Base-by-base conservation (phyloP, 352 stramenopile species). In the Globisporangium irregulare region DNA sequence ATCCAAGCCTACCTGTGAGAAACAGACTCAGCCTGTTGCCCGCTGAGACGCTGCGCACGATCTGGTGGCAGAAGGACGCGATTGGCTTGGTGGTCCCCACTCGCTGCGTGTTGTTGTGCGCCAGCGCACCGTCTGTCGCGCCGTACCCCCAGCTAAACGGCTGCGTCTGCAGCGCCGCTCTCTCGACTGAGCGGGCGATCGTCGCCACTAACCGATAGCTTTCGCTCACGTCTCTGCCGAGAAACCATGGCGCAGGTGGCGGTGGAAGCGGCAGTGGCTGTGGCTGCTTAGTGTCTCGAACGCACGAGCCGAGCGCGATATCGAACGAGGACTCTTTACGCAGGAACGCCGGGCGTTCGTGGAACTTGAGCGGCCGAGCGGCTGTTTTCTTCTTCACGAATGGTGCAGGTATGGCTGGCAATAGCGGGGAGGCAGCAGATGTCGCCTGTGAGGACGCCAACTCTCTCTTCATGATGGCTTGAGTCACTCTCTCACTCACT, bases 11-110 rank as follows among this genome's bases (percentile, higher is more conserved):
- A 86, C 78, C 68, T 27, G 75, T 86, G 25, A 90, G 80, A 63
- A 92, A 90, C 29, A 92, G 61, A 67, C 84, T 92, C 20, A 89
- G 56, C 3, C 78, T 75, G 56, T 88, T 73, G 27, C 84, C 84
- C 6, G 84, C 80, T 0, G 84, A 84, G 8, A 84, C 72, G 22
- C 73, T 72, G 24, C 73, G 66, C 62, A 87, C 41, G 18, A 75
- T 70, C n/a, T 74, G 48, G 1, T 69, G 72, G 4, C 79, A 74
- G 18, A 90, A 89, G 20, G 66, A 60, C 20, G 76, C 59, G 24
- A 90, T 50, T 6, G 48, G 27, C 59, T 84, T 86, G 46, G 83
- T 71, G 32, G 48, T 14, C 9, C 67, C 72, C 1, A 72, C 34
- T 1, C 60, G 29, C 22, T 71, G 64, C 27, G 77, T 81, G 25